phyloP scores from a whole-genome alignment of 2,329 filamentous ascomycete species.

The Metarhizium rileyi region DNA sequence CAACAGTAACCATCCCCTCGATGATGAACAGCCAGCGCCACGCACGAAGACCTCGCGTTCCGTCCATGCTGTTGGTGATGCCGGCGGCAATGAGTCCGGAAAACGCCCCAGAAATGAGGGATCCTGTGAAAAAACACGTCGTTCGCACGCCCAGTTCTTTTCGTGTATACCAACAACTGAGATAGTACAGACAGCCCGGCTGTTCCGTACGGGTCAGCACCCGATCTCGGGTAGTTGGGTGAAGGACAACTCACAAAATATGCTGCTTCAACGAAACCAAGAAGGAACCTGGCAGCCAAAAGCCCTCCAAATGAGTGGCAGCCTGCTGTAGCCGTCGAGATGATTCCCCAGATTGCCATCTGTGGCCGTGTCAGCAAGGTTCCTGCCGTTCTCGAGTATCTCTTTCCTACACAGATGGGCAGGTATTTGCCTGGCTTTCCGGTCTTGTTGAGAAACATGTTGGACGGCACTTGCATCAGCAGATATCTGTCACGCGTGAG shows the following conservation, averaged over 20 bases:
- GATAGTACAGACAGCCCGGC: constrained; percentile 53
- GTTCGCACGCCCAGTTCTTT: constrained; percentile 58
- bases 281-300: constrained; percentile 27
- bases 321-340: constrained; percentile 30
- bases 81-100: constrained; percentile 56
- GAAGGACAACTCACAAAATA: constrained; percentile 27
- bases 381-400: neutral
- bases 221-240: neutral
- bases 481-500: constrained; percentile 26
- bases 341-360: constrained; percentile 40
- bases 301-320: constrained; percentile 22
- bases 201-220: constrained; percentile 3
- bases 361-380: constrained; percentile 9
- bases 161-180: constrained; percentile 59
- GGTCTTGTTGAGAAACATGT: constrained; percentile 42
- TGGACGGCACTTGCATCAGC: constrained; percentile 42
- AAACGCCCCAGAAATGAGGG: constrained; percentile 62
- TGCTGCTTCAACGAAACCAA: constrained; percentile 29
- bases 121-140: constrained; percentile 57
- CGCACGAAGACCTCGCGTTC: constrained; percentile 45
- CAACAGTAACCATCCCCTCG: constrained; percentile 56
- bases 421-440: constrained; percentile 38
- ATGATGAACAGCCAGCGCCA: constrained; percentile 52
- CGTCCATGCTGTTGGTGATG: constrained; percentile 57
- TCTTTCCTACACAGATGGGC: constrained; percentile 26